Percentiles rank a stretch among this genome's conserved stretches.
These are phyloP conservation scores for Penicillium canariense DNA, from an alignment of 495 filamentous ascomycete species.

Conservation along the genomic window DNA sequence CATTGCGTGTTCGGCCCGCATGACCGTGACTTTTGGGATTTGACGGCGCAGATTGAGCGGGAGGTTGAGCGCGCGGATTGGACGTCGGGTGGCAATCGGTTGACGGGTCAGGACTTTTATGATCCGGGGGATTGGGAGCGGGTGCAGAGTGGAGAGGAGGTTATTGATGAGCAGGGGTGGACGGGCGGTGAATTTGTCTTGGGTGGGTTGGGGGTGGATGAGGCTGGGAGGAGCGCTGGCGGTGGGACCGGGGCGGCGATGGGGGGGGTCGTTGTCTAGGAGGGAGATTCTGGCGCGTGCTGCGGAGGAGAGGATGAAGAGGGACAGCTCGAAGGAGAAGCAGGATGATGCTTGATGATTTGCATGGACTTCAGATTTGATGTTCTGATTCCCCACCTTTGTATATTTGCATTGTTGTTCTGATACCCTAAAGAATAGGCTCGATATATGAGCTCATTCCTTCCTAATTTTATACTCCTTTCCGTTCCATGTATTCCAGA, in stretches of 20 bases:
- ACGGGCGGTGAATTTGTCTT: constrained; percentile 83
- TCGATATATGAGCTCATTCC: too few relatives aligned
- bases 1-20: constrained; percentile 86
- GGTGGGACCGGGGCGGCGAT: constrained; percentile 28
- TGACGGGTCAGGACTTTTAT: constrained; percentile 70
- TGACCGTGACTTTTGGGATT: constrained; percentile 82
- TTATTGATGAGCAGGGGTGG: constrained; percentile 81
- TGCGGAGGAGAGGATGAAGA: constrained; percentile 69
- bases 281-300: constrained; percentile 74
- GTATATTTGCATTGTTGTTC: not conserved
- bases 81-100: constrained; percentile 59
- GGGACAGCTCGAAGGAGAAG: constrained; percentile 41
- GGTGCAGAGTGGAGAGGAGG: constrained; percentile 47
- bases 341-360: constrained; percentile 25
- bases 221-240: constrained; percentile 19
- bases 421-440: not conserved
- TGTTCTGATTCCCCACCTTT: not conserved
- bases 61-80: constrained; percentile 83
- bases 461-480: too few relatives aligned
- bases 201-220: constrained; percentile 51
- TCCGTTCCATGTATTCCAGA: too few relatives aligned
- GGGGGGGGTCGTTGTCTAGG: constrained; percentile 34
- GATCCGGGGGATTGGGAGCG: constrained; percentile 57
- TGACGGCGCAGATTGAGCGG: constrained; percentile 79
- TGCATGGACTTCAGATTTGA: not conserved